These are phyloP conservation scores for Diaporthe citriasiana DNA, from an alignment of 2,329 filamentous ascomycete genomes.

Conservation along the genomic window DNA sequence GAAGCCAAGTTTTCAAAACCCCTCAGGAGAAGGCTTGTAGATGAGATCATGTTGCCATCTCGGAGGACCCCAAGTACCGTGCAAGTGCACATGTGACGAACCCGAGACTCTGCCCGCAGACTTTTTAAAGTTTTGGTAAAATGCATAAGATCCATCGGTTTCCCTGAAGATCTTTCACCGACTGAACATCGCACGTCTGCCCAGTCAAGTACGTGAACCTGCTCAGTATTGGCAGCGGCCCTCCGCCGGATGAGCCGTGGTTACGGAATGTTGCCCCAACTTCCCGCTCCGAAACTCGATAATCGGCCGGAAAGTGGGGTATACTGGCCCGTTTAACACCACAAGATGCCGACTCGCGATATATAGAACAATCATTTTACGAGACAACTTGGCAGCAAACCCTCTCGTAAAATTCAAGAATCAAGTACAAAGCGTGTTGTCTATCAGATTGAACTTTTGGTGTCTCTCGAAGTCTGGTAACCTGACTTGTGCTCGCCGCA, in stretches of 20 bases:
- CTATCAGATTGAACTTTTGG: background rate
- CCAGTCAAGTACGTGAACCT: background rate
- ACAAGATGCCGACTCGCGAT: background rate
- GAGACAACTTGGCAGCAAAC: background rate
- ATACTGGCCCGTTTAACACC: background rate
- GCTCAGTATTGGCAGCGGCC: background rate
- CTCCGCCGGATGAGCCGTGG: conserved; percentile 15
- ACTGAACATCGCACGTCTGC: background rate
- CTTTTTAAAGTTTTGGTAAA: background rate
- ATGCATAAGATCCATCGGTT: background rate
- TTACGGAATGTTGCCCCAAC: conserved; percentile 17
- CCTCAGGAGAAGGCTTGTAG: too few relatives aligned
- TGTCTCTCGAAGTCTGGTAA: too few relatives aligned
- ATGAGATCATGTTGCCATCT: too few relatives aligned
- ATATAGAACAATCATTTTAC: background rate
- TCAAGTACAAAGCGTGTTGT: too few relatives aligned
- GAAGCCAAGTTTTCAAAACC: too few relatives aligned
- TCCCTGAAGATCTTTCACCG: background rate
- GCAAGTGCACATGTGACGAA: too few relatives aligned
- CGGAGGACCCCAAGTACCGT: too few relatives aligned
- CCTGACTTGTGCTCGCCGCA: background rate
- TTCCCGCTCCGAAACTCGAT: conserved; percentile 10
- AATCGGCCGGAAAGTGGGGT: conserved; percentile 21
- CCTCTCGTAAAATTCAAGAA: fast-evolving
- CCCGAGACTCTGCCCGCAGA: background rate